These are phyloP conservation scores for Talaromyces sp. DNA, from an alignment of 2,329 filamentous ascomycete genomes.

Conservation along the genomic window DNA sequence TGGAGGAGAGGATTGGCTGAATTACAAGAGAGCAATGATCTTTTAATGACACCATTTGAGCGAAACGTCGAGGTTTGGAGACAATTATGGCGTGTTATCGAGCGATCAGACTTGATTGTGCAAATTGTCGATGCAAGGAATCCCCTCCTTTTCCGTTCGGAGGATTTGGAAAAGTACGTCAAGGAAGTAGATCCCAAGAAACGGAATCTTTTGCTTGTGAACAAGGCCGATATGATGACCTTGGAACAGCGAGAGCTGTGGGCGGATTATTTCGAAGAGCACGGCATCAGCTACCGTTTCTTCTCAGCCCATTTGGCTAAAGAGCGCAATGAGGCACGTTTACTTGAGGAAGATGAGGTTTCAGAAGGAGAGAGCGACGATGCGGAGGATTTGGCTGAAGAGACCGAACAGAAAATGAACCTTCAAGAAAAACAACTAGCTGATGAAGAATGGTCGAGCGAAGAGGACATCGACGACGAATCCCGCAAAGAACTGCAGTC, in stretches of 20 bases:
- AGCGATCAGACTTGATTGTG: slow-evolving; percentile 89
- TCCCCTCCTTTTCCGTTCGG: slow-evolving; percentile 87
- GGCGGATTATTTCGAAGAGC: slow-evolving; percentile 79
- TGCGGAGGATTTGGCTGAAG: slow-evolving; percentile 47
- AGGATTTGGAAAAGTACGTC: slow-evolving; percentile 90
- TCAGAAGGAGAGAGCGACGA: slow-evolving; percentile 35
- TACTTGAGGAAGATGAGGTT: slow-evolving; percentile 48
- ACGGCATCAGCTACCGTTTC: slow-evolving; percentile 86
- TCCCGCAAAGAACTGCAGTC: slow-evolving; percentile 32
- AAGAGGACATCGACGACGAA: slow-evolving; percentile 33
- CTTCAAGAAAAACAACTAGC: slow-evolving; percentile 41
- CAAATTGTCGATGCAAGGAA: slow-evolving; percentile 98
- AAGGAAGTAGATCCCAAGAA: slow-evolving; percentile 87
- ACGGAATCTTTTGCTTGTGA: slow-evolving; percentile 87
- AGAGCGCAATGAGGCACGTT: slow-evolving; percentile 74
- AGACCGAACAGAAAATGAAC: slow-evolving; percentile 46
- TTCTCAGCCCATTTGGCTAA: slow-evolving; percentile 93
- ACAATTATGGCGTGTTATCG: slow-evolving; percentile 96
- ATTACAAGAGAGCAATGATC: slow-evolving; percentile 86
- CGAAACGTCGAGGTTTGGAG: slow-evolving; percentile 97
- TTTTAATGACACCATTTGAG: slow-evolving; percentile 97
- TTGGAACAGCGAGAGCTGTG: slow-evolving; percentile 74
- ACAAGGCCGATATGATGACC: slow-evolving; percentile 99
- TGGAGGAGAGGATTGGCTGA: slow-evolving; percentile 92
- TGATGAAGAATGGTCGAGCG: slow-evolving; percentile 30